Base-by-base conservation (phyloP, 306 rosid species). In the Rosa multiflora region DNA sequence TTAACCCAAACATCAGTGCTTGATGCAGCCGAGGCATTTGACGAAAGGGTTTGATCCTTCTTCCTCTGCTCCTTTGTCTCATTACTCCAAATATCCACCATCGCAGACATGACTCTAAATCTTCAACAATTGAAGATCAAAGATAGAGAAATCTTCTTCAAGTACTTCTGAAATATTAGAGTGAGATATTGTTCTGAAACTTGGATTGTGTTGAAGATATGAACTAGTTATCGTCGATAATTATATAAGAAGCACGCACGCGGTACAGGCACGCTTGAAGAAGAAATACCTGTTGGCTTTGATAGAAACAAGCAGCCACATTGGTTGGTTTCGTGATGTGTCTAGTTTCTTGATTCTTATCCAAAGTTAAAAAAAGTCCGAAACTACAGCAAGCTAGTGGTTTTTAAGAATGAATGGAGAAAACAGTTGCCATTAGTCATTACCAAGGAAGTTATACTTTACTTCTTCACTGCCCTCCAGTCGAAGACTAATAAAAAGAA, bases 1-100 rank as follows among this genome's bases (percentile, higher is more conserved):
- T 35, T 42, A 11, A 82, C 66, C 39, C 78, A 82, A 42, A 49
- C 75, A 39, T 79, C 47, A 70, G 85, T 35, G 70, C 46, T 29
- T 4, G 73, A 6, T 64, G 73, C 9, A 67, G 59, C 52, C 0
- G 81, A 76, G 46, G 68, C 81, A 81, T 72, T 68, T 37, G 85
- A 72, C 59, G 42, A 9, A 68, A 58, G 67, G 72, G 85, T 66
- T 70, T 83, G 78, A 77, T 75, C 84, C 78, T 81, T 91, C 76
- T 83, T 84, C 63, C 82, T 75, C 21, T 80, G 80, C 88, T 83
- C 88, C 56, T 88, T 85, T 83, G 75, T 10, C 83, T 89, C 92
- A 3, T 63, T 74, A 20, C 88, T 83, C 96, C 92, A 85, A 26
- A 73, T 81, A 76, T 88, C 92, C 26, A 85, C 78, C 67, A 85